Conservation (phyloP, 192 early-diverging fungal species). For the Linnemannia zychae region DNA sequence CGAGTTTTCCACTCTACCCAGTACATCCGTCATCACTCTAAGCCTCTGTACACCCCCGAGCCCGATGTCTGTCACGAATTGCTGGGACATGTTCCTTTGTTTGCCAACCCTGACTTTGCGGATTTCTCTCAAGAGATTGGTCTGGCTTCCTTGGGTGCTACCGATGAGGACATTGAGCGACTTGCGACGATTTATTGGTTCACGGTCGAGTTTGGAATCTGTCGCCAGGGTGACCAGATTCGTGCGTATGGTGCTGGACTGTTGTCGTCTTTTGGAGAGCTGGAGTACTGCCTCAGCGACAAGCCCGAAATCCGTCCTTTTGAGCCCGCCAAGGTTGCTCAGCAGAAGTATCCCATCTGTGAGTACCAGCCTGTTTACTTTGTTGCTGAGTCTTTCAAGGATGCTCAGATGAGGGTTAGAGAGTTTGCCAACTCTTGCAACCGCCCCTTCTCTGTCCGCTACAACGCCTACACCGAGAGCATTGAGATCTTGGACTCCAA, state of each 20-base stretch:
- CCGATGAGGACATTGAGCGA: constrained; percentile 92
- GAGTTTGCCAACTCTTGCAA: constrained; percentile 83
- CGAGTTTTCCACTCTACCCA: constrained; percentile 98
- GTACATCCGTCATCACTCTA: constrained; percentile 95
- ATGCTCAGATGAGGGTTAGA: constrained; percentile 91
- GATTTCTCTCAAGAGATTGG: constrained; percentile 96
- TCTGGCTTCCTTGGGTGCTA: constrained; percentile 91
- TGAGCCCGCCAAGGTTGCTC: constrained; percentile 82
- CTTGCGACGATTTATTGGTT: constrained; percentile 95
- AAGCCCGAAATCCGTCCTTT: constrained; percentile 86
- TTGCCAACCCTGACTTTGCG: constrained; percentile 91
- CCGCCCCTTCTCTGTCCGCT: constrained; percentile 91
- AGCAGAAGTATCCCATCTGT: constrained; percentile 89
- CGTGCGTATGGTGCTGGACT: constrained; percentile 94
- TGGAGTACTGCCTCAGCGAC: constrained; percentile 88
- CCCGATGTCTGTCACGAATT: constrained; percentile 97
- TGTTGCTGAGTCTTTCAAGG: constrained; percentile 94
- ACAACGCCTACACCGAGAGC: constrained; percentile 92
- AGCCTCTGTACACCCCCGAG: constrained; percentile 94
- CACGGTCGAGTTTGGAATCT: constrained; percentile 95
- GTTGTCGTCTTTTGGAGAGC: constrained; percentile 94
- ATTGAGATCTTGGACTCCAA: constrained; percentile 91
- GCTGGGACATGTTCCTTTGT: constrained; percentile 88
- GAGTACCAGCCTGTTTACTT: constrained; percentile 96
- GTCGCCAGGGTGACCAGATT: constrained; percentile 76